These are phyloP conservation scores for Plectosphaerella cucumerina DNA, from an alignment of 2,329 filamentous ascomycete species.

Conservation along the genomic window DNA sequence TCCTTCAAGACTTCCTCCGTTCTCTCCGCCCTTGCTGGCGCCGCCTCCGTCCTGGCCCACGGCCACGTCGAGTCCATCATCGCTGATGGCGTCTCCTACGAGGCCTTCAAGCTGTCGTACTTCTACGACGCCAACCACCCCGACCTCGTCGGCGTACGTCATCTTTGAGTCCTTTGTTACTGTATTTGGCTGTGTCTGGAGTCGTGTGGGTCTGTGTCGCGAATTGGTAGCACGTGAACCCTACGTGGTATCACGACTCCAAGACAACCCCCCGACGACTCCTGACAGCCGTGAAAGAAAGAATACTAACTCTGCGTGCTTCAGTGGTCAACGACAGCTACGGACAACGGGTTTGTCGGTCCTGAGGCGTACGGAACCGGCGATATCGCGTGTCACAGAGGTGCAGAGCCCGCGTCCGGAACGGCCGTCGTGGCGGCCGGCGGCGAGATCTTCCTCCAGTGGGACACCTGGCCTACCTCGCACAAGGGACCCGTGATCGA, in stretches of 20 bases:
- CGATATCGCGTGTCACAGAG: slow-evolving; percentile 45
- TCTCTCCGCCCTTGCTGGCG: slow-evolving; percentile 18
- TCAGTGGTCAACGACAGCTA: slow-evolving; percentile 28
- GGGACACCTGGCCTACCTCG: slow-evolving; percentile 61
- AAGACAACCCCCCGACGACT: too few relatives aligned
- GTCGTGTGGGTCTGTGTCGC: too few relatives aligned
- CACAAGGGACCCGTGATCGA: slow-evolving; percentile 59
- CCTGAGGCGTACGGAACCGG: slow-evolving; percentile 32
- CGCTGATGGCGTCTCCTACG: slow-evolving; percentile 23
- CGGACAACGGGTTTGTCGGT: slow-evolving; percentile 39
- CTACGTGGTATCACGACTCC: too few relatives aligned
- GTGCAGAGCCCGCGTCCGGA: slow-evolving; percentile 32
- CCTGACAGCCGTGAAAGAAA: too few relatives aligned
- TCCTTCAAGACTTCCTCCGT: slow-evolving; percentile 14
- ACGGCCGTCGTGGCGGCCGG: slow-evolving; percentile 51
- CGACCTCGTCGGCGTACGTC: slow-evolving; percentile 3
- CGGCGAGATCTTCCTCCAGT: slow-evolving; percentile 52
- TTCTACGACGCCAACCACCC: slow-evolving; percentile 13
- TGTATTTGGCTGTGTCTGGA: too few relatives aligned
- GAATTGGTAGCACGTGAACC: too few relatives aligned
- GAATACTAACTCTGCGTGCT: too few relatives aligned
- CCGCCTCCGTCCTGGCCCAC: slow-evolving; percentile 21
- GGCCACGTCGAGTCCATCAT: slow-evolving; percentile 24
- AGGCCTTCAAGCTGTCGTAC: slow-evolving; percentile 18
- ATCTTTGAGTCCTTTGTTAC: too few relatives aligned